Percentiles rank a stretch among this genome's conserved stretches.
Conservation (phyloP, 31 red algal species). For the Asparagopsis taxiformis region DNA sequence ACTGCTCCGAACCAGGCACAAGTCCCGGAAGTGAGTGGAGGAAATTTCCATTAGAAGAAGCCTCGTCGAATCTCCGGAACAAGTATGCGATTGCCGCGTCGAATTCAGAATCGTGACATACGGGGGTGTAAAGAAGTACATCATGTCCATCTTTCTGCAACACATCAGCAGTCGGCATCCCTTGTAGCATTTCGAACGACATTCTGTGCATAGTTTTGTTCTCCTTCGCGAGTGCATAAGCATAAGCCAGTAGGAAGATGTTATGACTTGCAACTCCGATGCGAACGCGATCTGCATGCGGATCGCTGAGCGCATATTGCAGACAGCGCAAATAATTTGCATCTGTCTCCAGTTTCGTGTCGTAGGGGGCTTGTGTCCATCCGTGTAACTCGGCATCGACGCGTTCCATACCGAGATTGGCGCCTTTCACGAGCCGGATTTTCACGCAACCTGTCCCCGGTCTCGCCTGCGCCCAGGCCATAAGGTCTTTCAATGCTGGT, state of each 20-base stretch:
- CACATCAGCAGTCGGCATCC: constrained; percentile 54
- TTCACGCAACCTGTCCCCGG: constrained; percentile 41
- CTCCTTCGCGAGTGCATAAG: constrained; percentile 35
- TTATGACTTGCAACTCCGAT: constrained; percentile 68
- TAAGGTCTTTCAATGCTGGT: constrained; percentile 39
- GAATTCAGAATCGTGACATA: constrained; percentile 34
- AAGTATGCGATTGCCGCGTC: constrained; percentile 65
- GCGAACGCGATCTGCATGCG: constrained; percentile 28
- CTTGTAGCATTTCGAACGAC: constrained; percentile 62
- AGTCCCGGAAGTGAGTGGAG: constrained; percentile 23
- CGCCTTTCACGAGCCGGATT: constrained; percentile 61
- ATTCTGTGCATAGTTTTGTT: constrained; percentile 29
- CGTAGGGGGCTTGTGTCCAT: constrained; percentile 45
- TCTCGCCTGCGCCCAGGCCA: constrained; percentile 47
- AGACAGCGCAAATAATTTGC: constrained; percentile 68
- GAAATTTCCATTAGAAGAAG: constrained; percentile 51
- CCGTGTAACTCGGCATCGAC: constrained; percentile 65
- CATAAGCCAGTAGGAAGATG: constrained; percentile 52
- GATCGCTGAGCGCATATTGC: constrained; percentile 46
- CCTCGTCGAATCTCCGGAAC: constrained; percentile 65
- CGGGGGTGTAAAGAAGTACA: constrained; percentile 69
- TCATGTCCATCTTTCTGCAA: constrained; percentile 23
- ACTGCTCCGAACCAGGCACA: constrained; percentile 15
- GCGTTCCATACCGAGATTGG: constrained; percentile 65
- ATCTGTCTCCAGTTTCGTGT: constrained; percentile 49